Conservation (phyloP, 257 asterid species). For the Rauvolfia tetraphylla region DNA sequence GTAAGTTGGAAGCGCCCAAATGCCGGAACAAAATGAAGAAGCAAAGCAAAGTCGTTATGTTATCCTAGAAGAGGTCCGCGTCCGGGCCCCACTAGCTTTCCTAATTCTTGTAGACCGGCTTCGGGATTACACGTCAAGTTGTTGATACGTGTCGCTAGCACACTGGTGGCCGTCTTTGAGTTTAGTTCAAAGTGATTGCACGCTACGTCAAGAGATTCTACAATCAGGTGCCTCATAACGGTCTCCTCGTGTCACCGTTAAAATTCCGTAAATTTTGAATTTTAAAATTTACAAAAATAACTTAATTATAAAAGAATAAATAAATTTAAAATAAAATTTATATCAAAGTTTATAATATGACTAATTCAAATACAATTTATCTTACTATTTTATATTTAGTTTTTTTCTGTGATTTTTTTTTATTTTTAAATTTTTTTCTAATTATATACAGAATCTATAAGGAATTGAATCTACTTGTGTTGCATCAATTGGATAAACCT, state of each 20-base stretch:
- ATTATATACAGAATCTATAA: too few relatives aligned
- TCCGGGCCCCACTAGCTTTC: not conserved
- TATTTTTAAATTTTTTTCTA: too few relatives aligned
- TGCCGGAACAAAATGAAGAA: conserved; percentile 2
- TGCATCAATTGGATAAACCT: too few relatives aligned
- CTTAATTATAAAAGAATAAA: too few relatives aligned
- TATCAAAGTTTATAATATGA: too few relatives aligned
- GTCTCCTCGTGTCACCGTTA: not conserved
- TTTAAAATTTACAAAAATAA: too few relatives aligned
- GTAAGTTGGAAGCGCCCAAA: not conserved
- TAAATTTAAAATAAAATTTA: too few relatives aligned
- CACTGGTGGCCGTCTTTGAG: conserved; percentile 10
- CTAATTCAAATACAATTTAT: too few relatives aligned
- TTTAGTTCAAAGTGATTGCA: conserved; percentile 13
- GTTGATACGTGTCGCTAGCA: not conserved
- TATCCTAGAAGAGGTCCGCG: not conserved
- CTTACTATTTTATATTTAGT: too few relatives aligned
- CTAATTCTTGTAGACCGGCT: conserved; percentile 4
- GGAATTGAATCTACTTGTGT: too few relatives aligned
- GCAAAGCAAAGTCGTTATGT: not conserved
- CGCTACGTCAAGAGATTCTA: conserved; percentile 24
- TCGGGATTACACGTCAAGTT: conserved; percentile 4
- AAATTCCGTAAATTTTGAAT: too few relatives aligned
- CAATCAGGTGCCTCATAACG: conserved; percentile 26
- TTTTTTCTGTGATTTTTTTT: too few relatives aligned